These are phyloP conservation scores for Mallotus repandus DNA, from an alignment of 441 rosid species.

Conservation along the genomic window DNA sequence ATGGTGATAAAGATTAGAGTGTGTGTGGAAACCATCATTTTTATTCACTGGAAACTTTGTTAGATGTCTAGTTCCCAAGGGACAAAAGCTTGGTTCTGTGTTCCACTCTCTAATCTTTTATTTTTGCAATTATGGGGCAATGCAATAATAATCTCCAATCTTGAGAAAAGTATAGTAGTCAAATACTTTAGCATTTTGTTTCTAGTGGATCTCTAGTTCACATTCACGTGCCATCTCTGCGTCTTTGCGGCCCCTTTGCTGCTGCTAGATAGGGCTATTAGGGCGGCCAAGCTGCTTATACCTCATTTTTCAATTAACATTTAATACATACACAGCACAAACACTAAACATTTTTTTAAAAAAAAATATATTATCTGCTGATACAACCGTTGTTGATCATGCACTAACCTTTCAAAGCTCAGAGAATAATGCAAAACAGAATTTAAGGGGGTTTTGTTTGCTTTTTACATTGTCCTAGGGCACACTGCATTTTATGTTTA, in stretches of 20 bases:
- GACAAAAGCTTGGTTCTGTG: slow-evolving; percentile 32
- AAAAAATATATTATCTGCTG: no score
- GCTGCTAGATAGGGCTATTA: neutral
- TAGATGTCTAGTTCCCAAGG: slow-evolving; percentile 42
- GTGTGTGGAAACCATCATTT: slow-evolving; percentile 32
- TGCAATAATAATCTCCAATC: neutral
- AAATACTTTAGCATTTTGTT: neutral
- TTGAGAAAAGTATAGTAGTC: neutral
- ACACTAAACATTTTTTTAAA: no score
- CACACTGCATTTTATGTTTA: no score
- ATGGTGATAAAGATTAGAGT: neutral
- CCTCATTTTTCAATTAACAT: no score
- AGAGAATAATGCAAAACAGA: no score
- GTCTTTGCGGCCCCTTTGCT: slow-evolving; percentile 6
- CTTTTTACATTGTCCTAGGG: no score
- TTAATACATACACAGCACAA: no score
- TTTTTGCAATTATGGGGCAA: neutral
- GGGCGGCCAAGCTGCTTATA: neutral
- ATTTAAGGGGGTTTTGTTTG: no score
- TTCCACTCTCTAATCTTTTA: slow-evolving; percentile 11
- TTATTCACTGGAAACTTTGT: slow-evolving; percentile 28
- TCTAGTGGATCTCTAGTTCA: neutral
- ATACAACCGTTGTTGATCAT: no score
- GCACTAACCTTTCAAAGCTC: no score
- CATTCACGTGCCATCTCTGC: slow-evolving; percentile 6